These are phyloP conservation scores for Candida buenavistaensis DNA, from an alignment of 1,139 yeast species.

Conservation along the genomic window DNA sequence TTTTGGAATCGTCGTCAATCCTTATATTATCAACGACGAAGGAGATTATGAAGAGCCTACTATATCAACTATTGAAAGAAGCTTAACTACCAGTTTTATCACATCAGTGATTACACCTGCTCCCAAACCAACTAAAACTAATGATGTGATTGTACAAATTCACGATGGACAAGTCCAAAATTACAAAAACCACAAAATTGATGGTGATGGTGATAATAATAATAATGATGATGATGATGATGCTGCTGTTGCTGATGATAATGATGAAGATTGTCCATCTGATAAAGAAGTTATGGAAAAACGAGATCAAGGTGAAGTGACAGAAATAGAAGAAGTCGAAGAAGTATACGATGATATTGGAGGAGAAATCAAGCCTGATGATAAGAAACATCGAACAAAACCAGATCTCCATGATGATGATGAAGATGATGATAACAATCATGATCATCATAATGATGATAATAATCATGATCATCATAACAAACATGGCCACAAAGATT, in stretches of 20 bases:
- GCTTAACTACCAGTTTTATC: conserved; percentile 20
- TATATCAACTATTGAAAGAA: conserved; percentile 16
- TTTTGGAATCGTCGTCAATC: conserved; percentile 38
- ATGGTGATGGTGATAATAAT: background rate
- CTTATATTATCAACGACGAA: conserved; percentile 19
- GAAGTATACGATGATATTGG: conserved; percentile 14
- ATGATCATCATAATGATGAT: conserved; percentile 5
- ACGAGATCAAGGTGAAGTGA: background rate
- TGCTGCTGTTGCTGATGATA: conserved; percentile 10
- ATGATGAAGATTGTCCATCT: conserved; percentile 1
- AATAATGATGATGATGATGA: background rate
- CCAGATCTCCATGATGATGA: conserved; percentile 6
- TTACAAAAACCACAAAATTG: background rate
- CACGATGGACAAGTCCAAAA: conserved; percentile 35
- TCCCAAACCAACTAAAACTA: conserved; percentile 26
- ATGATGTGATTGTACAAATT: conserved; percentile 26
- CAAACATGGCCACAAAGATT: conserved; percentile 3
- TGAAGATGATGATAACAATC: conserved; percentile 2
- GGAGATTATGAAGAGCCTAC: conserved; percentile 18
- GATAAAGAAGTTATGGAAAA: conserved; percentile 6
- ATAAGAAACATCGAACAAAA: conserved; percentile 6
- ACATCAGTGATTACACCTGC: conserved; percentile 22
- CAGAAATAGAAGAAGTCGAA: conserved; percentile 10
- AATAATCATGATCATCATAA: conserved; percentile 4
- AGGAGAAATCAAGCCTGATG: conserved; percentile 11